These are phyloP conservation scores for Camellia lanceoleosa DNA, from an alignment of 148 eudicot species.

Conservation along the genomic window DNA sequence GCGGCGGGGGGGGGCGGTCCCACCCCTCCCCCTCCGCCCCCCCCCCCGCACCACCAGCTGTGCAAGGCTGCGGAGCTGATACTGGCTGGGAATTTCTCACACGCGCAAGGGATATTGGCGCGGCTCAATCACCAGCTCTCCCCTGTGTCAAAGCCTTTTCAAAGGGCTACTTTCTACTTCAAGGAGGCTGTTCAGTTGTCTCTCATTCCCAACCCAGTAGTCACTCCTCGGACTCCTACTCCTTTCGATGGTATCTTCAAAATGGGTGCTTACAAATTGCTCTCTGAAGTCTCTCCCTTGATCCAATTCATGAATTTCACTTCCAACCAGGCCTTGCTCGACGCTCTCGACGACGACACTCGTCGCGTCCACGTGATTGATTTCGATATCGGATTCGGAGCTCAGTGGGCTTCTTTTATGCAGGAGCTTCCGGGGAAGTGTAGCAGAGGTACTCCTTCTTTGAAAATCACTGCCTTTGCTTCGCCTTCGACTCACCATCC, in stretches of 20 bases:
- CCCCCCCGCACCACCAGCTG: constrained; percentile 39
- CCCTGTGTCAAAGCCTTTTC: constrained; percentile 36
- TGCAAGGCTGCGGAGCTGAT: constrained; percentile 38
- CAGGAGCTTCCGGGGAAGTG: constrained; percentile 43
- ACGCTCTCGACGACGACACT: constrained; percentile 37
- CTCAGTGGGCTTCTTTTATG: constrained; percentile 64
- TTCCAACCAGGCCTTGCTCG: constrained; percentile 50
- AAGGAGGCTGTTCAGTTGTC: constrained; percentile 46
- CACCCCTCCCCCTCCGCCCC: constrained; percentile 1
- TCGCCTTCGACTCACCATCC: constrained; percentile 47
- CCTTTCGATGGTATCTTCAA: constrained; percentile 40
- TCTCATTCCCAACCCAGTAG: constrained; percentile 8
- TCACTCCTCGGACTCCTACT: constrained; percentile 20
- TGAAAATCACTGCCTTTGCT: constrained; percentile 53
- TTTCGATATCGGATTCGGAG: constrained; percentile 58
- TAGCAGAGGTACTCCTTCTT: constrained; percentile 22
- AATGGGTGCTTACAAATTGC: constrained; percentile 50
- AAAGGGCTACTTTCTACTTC: constrained; percentile 45
- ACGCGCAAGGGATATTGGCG: constrained; percentile 76
- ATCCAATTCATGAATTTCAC: constrained; percentile 51
- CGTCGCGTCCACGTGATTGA: constrained; percentile 47
- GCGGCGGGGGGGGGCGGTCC: not conserved
- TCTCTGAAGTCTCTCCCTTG: constrained; percentile 53
- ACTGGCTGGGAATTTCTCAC: constrained; percentile 41
- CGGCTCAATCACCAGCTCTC: constrained; percentile 66